Evolutionary conservation across 1,284 basidiomycete genomes (phyloP).

Genomic region (Wolfiporia cocos): DNA sequence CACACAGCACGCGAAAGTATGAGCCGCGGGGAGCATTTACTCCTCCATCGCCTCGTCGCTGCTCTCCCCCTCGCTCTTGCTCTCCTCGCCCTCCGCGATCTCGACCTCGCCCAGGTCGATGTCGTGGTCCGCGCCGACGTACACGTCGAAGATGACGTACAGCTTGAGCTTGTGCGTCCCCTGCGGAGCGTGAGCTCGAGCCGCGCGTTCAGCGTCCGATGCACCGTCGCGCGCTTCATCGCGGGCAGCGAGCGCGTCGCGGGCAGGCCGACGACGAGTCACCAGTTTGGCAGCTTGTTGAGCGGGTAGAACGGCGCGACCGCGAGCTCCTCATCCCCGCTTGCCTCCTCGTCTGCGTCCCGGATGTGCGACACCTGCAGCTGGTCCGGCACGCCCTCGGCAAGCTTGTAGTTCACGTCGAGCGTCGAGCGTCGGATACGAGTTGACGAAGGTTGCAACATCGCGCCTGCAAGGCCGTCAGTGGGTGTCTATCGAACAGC

Average conservation of each 20-base stretch:
- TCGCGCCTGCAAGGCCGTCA: slow-evolving; percentile 54
- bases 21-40: slow-evolving; percentile 16
- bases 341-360: slow-evolving; percentile 81
- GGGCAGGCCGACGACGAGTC: slow-evolving; percentile 89
- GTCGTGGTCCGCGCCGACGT: slow-evolving; percentile 87
- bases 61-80: slow-evolving; percentile 73
- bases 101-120: slow-evolving; percentile 75
- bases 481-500: slow-evolving; percentile 6
- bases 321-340: slow-evolving; percentile 71
- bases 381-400: slow-evolving; percentile 75
- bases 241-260: slow-evolving; percentile 73
- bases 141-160: slow-evolving; percentile 92
- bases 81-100: slow-evolving; percentile 83
- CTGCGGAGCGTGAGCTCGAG: slow-evolving; percentile 87
- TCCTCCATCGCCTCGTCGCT: slow-evolving; percentile 40
- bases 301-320: slow-evolving; percentile 89
- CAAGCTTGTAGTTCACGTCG: slow-evolving; percentile 81
- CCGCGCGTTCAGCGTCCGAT: slow-evolving; percentile 71
- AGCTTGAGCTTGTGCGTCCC: slow-evolving; percentile 82
- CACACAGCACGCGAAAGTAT: not conserved
- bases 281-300: slow-evolving; percentile 95
- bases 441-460: slow-evolving; percentile 92
- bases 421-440: slow-evolving; percentile 92
- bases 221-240: slow-evolving; percentile 94
- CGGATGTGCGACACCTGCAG: slow-evolving; percentile 81